Base-by-base conservation (phyloP, 371 early-diverging fungal genomes). In the Syncephalastrum sp. region DNA sequence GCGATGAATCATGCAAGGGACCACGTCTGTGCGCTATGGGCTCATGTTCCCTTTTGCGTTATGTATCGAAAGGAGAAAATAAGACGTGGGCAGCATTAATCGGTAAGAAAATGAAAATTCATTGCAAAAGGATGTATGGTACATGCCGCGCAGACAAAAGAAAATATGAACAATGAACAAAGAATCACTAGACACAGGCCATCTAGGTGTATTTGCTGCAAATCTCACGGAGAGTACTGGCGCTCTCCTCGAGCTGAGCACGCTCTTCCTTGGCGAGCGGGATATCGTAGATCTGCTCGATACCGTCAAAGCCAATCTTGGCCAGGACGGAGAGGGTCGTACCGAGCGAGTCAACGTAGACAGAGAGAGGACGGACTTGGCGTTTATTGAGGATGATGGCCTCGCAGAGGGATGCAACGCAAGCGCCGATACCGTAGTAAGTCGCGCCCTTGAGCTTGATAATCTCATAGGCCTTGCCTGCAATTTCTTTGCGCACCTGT, bases 391-490 rank as follows among this genome's bases (percentile, higher is more conserved):
- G 64, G 16, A 90, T 48, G 55, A 92, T 83, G 5, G 82, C 71
- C 54, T 89, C 83, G 47, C 86, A 84, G 15, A 94, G 59, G 8
- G 77, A 76, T 0, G 92, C 85, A 1, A 86, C 89, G 48, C 89
- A 90, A 5, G 90, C 90, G 48, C 89, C 94, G 58, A 94, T 92
- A 41, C 94, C 95, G 60, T 85, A 94, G 67, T 90, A 87, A 0
- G 95, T 93, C 3, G 92, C 85, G 13, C 95, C 94, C 68, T 94
- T 94, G 47, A 87, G 72, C 8, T 88, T 81, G 57, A 94, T 94
- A 57, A 94, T 94, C 33, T 82, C 84, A 64, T 90, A 90, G 5
- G 95, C 95, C 64, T 91, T 91, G 58, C 75, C 79, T 25, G 78
- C 70, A 15, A 91, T 83, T 16, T 72, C 63, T 23, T 81, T 64